A percentile compares a stretch with the other conserved stretches of the same genome.
These are phyloP conservation scores for Emergomyces pasteurianus DNA, from an alignment of 2,329 filamentous ascomycete genomes.

Conservation along the genomic window DNA sequence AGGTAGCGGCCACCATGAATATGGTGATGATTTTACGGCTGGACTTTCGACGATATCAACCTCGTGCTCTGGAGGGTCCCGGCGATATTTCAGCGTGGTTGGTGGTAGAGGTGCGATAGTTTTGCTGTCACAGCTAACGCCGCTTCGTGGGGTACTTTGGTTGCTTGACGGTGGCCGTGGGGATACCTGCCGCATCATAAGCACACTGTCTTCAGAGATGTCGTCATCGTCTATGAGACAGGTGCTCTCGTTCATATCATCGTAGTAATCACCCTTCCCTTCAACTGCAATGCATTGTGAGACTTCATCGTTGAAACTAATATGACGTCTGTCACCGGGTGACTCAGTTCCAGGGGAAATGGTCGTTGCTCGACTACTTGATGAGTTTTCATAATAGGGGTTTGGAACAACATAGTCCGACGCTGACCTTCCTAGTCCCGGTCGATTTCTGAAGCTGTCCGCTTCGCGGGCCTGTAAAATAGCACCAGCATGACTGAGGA, in stretches of 20 bases:
- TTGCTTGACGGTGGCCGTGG: constrained; percentile 38
- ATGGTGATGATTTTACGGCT: neutral
- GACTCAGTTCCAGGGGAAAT: constrained; percentile 61
- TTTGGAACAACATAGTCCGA: constrained; percentile 58
- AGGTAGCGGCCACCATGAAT: constrained; percentile 2
- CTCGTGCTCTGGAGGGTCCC: constrained; percentile 9
- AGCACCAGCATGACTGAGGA: constrained; percentile 79
- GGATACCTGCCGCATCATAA: constrained; percentile 67
- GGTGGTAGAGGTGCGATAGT: constrained; percentile 81
- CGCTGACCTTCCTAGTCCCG: constrained; percentile 46
- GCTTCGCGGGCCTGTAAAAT: constrained; percentile 73
- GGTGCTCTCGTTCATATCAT: constrained; percentile 9
- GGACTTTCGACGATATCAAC: neutral
- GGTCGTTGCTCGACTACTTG: constrained; percentile 52
- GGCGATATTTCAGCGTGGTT: constrained; percentile 66
- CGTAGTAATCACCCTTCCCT: constrained; percentile 43
- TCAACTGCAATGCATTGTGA: constrained; percentile 93
- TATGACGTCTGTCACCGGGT: constrained; percentile 60
- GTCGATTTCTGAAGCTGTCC: constrained; percentile 41
- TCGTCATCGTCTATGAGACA: constrained; percentile 32
- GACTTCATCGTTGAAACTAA: constrained; percentile 93
- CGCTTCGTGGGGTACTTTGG: constrained; percentile 44
- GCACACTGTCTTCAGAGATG: constrained; percentile 62
- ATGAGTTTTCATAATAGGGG: constrained; percentile 43
- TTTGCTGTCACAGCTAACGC: constrained; percentile 55